A percentile compares a stretch with the other conserved stretches of the same genome.
These are phyloP conservation scores for Russula lepida DNA, from an alignment of 768 basidiomycete species.

Conservation along the genomic window DNA sequence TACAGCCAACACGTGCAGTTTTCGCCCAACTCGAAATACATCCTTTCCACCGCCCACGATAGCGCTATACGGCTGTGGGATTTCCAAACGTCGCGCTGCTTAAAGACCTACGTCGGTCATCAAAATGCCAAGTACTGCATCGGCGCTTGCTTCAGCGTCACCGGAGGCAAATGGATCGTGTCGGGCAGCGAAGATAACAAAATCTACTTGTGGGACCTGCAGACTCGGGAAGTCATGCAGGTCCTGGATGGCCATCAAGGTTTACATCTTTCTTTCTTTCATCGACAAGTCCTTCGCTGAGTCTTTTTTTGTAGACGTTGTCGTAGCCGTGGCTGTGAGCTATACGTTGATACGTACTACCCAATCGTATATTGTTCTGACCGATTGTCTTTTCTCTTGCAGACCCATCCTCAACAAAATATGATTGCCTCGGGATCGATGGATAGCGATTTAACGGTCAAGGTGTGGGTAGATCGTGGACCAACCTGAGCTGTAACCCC, in stretches of 20 bases:
- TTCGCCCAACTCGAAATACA: constrained; percentile 92
- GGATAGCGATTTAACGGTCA: constrained; percentile 72
- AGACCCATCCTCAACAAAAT: constrained; percentile 82
- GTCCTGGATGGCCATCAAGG: constrained; percentile 68
- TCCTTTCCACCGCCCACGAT: constrained; percentile 90
- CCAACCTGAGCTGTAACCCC: not conserved
- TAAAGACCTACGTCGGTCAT: constrained; percentile 88
- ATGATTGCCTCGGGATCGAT: constrained; percentile 86
- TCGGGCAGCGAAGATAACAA: constrained; percentile 89
- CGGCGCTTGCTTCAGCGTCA: constrained; percentile 75
- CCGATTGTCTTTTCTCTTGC: not conserved
- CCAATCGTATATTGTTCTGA: constrained; percentile 11
- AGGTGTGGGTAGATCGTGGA: constrained; percentile 65
- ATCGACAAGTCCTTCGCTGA: not conserved
- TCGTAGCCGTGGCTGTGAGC: constrained; percentile 71
- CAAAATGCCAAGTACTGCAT: constrained; percentile 78
- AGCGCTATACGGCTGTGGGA: constrained; percentile 93
- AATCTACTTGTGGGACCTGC: constrained; percentile 85
- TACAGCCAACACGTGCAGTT: constrained; percentile 83
- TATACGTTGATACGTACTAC: not conserved
- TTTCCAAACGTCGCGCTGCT: constrained; percentile 79
- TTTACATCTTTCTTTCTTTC: constrained; percentile 21
- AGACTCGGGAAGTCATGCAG: constrained; percentile 79
- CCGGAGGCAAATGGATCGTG: constrained; percentile 83
- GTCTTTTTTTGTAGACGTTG: constrained; percentile 42